A percentile compares a stretch with the other conserved stretches of the same genome.
phyloP scores from a whole-genome alignment of 2,329 filamentous ascomycete species.

The Curvularia eragrostidis region DNA sequence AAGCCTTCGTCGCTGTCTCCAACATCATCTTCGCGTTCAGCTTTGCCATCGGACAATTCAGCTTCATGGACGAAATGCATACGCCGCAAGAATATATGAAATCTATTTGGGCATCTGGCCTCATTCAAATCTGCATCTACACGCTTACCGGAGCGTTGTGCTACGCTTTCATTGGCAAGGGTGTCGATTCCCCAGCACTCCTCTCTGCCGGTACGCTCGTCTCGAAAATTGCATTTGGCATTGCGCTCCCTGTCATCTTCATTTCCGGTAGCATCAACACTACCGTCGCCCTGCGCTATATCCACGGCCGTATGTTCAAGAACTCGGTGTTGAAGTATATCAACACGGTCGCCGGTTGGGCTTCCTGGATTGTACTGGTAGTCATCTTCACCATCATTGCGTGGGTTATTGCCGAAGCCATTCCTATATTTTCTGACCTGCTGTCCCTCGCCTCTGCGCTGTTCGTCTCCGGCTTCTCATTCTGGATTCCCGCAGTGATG shows the following conservation, averaged over 20 bases:
- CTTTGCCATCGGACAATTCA: constrained; percentile 22
- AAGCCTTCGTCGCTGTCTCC: constrained; percentile 21
- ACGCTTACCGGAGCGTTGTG: constrained; percentile 21
- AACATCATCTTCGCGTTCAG: constrained; percentile 26
- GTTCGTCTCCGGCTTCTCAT: constrained; percentile 22
- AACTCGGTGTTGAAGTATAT: constrained; percentile 20
- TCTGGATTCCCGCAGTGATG: constrained; percentile 23
- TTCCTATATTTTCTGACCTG: constrained; percentile 24
- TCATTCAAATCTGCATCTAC: constrained; percentile 23
- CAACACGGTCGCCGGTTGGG: constrained; percentile 21
- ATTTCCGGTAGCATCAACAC: constrained; percentile 23
- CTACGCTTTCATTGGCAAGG: constrained; percentile 22
- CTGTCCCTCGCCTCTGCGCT: constrained; percentile 21
- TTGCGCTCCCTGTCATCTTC: constrained; percentile 22
- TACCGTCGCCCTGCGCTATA: constrained; percentile 24
- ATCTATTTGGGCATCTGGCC: constrained; percentile 19
- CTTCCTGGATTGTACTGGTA: constrained; percentile 20
- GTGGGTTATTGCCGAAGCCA: constrained; percentile 24
- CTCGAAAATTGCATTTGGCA: constrained; percentile 19
- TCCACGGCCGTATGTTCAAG: constrained; percentile 26
- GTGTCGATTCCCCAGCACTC: constrained; percentile 15
- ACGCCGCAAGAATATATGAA: constrained; percentile 22
- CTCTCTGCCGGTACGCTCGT: constrained; percentile 17
- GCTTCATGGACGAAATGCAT: constrained; percentile 26
- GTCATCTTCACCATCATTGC: constrained; percentile 23